These are phyloP conservation scores for Penstemon barbatus DNA, from an alignment of 257 asterid genomes.

Conservation along the genomic window DNA sequence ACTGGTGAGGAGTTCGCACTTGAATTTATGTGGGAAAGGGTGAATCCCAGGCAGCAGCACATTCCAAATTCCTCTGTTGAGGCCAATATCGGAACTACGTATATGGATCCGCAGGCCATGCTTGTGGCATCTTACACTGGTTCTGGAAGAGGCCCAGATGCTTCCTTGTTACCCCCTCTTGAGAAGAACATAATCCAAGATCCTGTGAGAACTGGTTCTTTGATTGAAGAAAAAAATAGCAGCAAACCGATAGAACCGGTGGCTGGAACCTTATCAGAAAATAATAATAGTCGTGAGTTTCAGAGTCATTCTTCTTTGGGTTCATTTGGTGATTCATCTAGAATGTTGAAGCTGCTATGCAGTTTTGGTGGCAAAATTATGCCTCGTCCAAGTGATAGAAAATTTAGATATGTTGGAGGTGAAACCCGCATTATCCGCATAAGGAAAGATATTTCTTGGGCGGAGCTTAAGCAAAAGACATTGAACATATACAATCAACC, in stretches of 20 bases:
- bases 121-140: slow-evolving; percentile 37
- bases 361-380: slow-evolving; percentile 86
- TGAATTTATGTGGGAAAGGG: slow-evolving; percentile 94
- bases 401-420: slow-evolving; percentile 94
- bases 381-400: slow-evolving; percentile 97
- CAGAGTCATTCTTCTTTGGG: slow-evolving; percentile 47
- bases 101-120: slow-evolving; percentile 59
- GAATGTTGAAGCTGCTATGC: slow-evolving; percentile 68
- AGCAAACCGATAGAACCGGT: slow-evolving; percentile 43
- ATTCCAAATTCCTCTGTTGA: slow-evolving; percentile 53
- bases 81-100: slow-evolving; percentile 40
- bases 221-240: slow-evolving; percentile 47
- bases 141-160: slow-evolving; percentile 51
- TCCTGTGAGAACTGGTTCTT: slow-evolving; percentile 38
- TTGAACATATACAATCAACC: slow-evolving; percentile 46
- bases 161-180: slow-evolving; percentile 41
- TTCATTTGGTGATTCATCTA: slow-evolving; percentile 45
- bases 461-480: slow-evolving; percentile 72
- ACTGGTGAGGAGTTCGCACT: slow-evolving; percentile 95
- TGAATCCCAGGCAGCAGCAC: slow-evolving; percentile 67
- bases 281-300: slow-evolving; percentile 31
- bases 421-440: slow-evolving; percentile 79
- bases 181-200: slow-evolving; percentile 51
- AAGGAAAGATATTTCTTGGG: slow-evolving; percentile 67
- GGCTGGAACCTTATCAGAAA: slow-evolving; percentile 41